Evolutionary conservation across 768 basidiomycete species (phyloP).

Genomic region (Lactarius psammicola): DNA sequence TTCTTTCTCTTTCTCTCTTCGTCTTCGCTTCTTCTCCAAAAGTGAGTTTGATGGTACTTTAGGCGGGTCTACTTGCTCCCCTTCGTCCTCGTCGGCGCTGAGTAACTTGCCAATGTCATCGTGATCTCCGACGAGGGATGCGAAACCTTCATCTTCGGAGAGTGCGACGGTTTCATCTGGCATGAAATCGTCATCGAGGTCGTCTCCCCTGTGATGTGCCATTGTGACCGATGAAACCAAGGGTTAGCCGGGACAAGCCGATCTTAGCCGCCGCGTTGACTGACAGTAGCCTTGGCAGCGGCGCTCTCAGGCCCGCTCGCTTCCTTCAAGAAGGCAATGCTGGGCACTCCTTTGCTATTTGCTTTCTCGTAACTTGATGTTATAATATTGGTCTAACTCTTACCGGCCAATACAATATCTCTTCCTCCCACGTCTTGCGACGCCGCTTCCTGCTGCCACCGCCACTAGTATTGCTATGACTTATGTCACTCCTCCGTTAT

Average conservation of each 20-base stretch:
- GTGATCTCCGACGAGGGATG: constrained; percentile 32
- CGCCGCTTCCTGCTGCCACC: constrained; percentile 10
- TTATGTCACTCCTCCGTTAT: constrained; percentile 4
- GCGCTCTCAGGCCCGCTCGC: background rate
- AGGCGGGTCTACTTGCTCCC: constrained; percentile 33
- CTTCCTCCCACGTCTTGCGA: constrained; percentile 3
- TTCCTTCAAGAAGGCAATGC: background rate
- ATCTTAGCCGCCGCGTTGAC: background rate
- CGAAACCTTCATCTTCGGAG: constrained; percentile 54
- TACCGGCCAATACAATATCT: constrained; percentile 1
- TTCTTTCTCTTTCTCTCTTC: constrained; percentile 72
- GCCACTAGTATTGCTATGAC: constrained; percentile 21
- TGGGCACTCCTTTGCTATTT: background rate
- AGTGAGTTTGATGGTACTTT: constrained; percentile 29
- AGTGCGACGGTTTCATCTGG: constrained; percentile 64
- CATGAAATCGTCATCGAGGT: constrained; percentile 81
- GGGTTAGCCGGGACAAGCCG: constrained; percentile 4
- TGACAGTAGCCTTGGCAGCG: too few species aligned
- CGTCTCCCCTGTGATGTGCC: constrained; percentile 57
- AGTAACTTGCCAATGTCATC: constrained; percentile 42
- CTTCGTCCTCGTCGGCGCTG: constrained; percentile 47
- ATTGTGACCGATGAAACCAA: constrained; percentile 28
- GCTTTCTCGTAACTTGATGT: constrained; percentile 15
- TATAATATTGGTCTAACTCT: constrained; percentile 19
- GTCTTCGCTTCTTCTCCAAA: constrained; percentile 64